Evolutionary conservation across 1,284 basidiomycete genomes (phyloP).

Genomic region (Boletellus deceptivus): DNA sequence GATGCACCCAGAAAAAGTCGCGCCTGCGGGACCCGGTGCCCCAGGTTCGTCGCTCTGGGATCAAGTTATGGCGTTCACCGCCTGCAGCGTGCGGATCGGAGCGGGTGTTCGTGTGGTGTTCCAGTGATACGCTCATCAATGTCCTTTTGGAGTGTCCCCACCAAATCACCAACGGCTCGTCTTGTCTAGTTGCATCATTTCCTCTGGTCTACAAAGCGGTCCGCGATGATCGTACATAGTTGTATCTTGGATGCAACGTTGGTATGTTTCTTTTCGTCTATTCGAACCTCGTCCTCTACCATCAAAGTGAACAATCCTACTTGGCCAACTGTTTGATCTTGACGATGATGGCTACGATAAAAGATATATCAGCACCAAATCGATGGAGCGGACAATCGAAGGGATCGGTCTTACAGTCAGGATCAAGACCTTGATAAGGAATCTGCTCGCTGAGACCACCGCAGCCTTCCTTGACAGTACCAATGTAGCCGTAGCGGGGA

Average conservation of each 20-base stretch:
- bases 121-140: no score
- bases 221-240: slow-evolving; percentile 9
- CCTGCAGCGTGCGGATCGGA: no score
- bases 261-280: not conserved
- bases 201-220: not conserved
- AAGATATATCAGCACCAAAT: slow-evolving; percentile 11
- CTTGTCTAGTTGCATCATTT: no score
- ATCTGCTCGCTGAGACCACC: slow-evolving; percentile 84
- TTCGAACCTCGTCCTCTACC: not conserved
- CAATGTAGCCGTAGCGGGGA: slow-evolving; percentile 80
- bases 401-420: slow-evolving; percentile 53
- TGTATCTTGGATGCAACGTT: not conserved
- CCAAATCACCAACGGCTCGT: no score
- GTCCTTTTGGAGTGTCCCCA: no score
- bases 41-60: no score
- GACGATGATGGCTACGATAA: slow-evolving; percentile 54
- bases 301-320: slow-evolving; percentile 5
- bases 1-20: no score
- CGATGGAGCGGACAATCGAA: not conserved
- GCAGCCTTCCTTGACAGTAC: slow-evolving; percentile 77
- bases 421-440: slow-evolving; percentile 69
- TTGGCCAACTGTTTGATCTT: slow-evolving; percentile 59
- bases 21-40: no score
- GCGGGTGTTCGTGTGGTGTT: no score
- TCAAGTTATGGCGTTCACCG: no score